Evolutionary conservation across 176 grass and related monocot species (phyloP), one percentile per base, ranked within the genome.

Genomic region (Oryza nivara): DNA sequence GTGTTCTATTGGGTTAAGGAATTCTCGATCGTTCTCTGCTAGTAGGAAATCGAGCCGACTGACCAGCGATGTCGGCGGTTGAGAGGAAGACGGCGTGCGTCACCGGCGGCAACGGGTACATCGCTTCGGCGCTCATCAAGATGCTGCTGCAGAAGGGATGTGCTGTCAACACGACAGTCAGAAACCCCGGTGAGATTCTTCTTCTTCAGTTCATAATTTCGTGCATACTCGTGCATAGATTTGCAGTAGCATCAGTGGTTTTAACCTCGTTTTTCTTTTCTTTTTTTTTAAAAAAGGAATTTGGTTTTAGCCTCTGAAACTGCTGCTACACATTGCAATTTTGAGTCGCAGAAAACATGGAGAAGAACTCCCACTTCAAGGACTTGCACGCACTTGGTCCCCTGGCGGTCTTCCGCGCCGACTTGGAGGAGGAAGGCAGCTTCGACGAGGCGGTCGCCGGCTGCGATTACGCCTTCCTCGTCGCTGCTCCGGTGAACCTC

Each of bases 41-140:
- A 15, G 47, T 32, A 32, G 30, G 47, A 49, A 12, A 49, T 51
- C 48, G 14, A 5, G 48, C 0, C 3, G 48, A 15, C 48, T 51
- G 48, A 4, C 51, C 52, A 17, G 17, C 4, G 20, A 61, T 45
- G 73, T 84, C 72, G 58, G 12, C 45, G 3, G 74, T 9, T 3
- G 76, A 32, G 26, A 70, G 54, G 47, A 90, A 79, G 78, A 81
- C 26, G 15, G 93, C 65, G 16, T 92, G 93, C 58, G 94, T 96
- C 3, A 93, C 94, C 41, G 94, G 94, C 25, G 94, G 87, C 26
- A 93, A 70, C 40, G 94, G 94, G 3, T 91, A 80, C 72, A 86
- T 96, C 6, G 89, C 91, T 4, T 94, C 92, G 0, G 73, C 40
- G 11, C 88, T 94, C n/a, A 80, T 92, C 85, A 92, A 90, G 75